phyloP scores from a whole-genome alignment of 441 rosid species.

The Arabidopsis lyrata region DNA sequence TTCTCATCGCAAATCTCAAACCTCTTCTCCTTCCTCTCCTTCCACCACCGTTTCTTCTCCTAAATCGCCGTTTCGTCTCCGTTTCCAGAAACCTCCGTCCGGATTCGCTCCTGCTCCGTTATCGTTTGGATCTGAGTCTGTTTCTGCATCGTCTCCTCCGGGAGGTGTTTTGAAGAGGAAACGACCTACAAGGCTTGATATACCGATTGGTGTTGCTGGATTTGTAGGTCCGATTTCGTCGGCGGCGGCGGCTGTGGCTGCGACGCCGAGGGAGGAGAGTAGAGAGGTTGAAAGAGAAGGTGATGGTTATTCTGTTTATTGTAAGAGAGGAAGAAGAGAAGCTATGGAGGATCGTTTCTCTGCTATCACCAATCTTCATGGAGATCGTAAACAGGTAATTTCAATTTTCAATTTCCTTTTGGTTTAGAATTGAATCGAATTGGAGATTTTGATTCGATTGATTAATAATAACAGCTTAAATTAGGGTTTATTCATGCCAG shows the following conservation, averaged over 20 bases:
- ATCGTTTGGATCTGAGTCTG: slow-evolving; percentile 34
- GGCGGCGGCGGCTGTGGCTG: slow-evolving; percentile 5
- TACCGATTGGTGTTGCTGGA: slow-evolving; percentile 53
- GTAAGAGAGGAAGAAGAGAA: slow-evolving; percentile 76
- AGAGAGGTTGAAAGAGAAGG: slow-evolving; percentile 51
- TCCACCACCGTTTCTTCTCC: slow-evolving; percentile 49
- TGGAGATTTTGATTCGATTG: slow-evolving; percentile 5
- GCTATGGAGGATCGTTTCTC: slow-evolving; percentile 82
- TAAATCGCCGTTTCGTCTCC: slow-evolving; percentile 59
- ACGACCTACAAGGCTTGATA: slow-evolving; percentile 68
- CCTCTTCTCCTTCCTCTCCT: slow-evolving; percentile 63
- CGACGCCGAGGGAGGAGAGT: slow-evolving; percentile 45
- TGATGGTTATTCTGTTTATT: slow-evolving; percentile 66
- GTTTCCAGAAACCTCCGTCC: slow-evolving; percentile 52
- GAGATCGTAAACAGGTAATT: slow-evolving; percentile 60
- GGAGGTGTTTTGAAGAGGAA: slow-evolving; percentile 68
- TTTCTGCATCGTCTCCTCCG: slow-evolving; percentile 30
- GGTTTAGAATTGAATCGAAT: neutral
- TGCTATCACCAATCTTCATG: slow-evolving; percentile 53
- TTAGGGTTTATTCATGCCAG: neutral
- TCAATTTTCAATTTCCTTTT: neutral
- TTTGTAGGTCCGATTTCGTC: slow-evolving; percentile 35
- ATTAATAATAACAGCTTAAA: neutral
- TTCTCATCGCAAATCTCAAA: slow-evolving; percentile 55
- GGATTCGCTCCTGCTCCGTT: slow-evolving; percentile 44